Evolutionary conservation across 2,329 filamentous ascomycete genomes (phyloP), one percentile per base, ranked within the genome.

Genomic region (Rutstroemia sp.): DNA sequence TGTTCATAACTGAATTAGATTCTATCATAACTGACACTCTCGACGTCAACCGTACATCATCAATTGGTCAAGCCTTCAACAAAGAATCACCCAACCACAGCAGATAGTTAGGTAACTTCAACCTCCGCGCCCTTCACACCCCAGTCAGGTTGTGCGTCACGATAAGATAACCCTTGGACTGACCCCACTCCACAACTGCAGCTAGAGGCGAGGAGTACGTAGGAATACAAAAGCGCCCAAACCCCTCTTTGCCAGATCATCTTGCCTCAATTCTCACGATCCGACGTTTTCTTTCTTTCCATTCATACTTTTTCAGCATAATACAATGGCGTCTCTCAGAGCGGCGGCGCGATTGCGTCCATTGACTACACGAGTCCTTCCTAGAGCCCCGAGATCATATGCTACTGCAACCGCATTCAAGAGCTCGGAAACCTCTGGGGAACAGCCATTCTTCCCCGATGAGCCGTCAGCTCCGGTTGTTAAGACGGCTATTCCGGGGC

Each of bases 401-500:
- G 57, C 60, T 42, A 61, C 64, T 7, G 56, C 65, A 30, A 30
- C 27, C 27, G 27, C 27, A 30, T 30, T 30, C 27, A 30, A 30
- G 27, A 30, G 27, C 27, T 30, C 27, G 8, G 27, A 1, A 30
- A 8, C 27, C 27, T 30, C 27, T 27, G 56, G 55, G 30, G 65
- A 65, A 48, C 42, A 60, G 27, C 61, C 66, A 21, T 67, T 69
- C 60, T 68, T 70, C 55, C 58, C 65, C 8, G 58, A 63, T 58
- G 68, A 70, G 51, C 68, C 68, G 2, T 45, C 59, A n/a, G 64
- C 60, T 23, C 68, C 68, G 34, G 59, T 51, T 37, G 51, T 70
- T 30, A 69, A 68, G 63, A 72, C 69, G 12, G 62, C 64, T n/a
- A 72, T 73, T 60, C 72, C 72, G 39, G 72, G 72, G 2, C 71